These are phyloP conservation scores for Harringtonia lauricola DNA, from an alignment of 2,329 filamentous ascomycete genomes.

Conservation along the genomic window DNA sequence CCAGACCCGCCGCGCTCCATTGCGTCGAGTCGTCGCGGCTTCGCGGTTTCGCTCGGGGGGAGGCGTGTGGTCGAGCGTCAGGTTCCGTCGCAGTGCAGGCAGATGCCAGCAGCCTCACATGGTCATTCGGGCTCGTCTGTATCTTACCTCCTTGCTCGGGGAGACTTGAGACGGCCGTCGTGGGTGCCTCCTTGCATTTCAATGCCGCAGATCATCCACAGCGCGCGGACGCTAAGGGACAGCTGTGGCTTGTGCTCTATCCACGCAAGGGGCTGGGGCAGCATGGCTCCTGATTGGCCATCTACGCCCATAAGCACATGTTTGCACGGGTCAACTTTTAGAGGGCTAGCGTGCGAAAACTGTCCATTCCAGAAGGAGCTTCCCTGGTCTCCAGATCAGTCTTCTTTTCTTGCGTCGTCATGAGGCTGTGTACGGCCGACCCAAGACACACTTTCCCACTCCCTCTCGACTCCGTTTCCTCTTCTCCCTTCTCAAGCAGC, in stretches of 20 bases:
- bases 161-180: too few relatives aligned
- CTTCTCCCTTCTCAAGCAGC: too few relatives aligned
- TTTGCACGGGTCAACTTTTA: neutral
- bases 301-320: slow-evolving; percentile 1
- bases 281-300: neutral
- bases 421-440: neutral
- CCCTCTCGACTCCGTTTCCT: neutral
- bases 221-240: too few relatives aligned
- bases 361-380: neutral
- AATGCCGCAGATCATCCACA: neutral
- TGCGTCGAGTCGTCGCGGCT: neutral
- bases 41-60: neutral
- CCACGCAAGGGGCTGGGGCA: neutral
- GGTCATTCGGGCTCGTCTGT: neutral
- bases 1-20: slow-evolving; percentile 30
- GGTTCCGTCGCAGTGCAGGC: neutral
- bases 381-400: neutral
- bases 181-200: too few relatives aligned
- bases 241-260: neutral
- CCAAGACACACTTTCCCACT: neutral
- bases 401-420: neutral
- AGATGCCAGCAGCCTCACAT: slow-evolving; percentile 3
- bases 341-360: too few relatives aligned
- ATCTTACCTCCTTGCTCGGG: too few relatives aligned
- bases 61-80: neutral